phyloP scores from a whole-genome alignment of 495 filamentous ascomycete genomes.

The Sporormia fimetaria region DNA sequence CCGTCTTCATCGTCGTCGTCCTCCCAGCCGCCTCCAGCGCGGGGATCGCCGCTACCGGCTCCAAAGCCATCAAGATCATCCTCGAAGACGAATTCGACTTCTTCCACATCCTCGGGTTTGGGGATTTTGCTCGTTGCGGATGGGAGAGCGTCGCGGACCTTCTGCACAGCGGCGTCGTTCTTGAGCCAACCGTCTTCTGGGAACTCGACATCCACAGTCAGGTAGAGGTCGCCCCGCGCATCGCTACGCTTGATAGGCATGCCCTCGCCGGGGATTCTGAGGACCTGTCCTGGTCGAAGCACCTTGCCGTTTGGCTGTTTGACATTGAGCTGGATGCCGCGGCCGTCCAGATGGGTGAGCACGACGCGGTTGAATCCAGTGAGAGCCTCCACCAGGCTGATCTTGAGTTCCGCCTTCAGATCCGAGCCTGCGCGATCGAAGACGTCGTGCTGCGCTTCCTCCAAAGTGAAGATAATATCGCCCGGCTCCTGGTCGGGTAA shows the following conservation, averaged over 20 bases:
- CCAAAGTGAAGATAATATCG: constrained; percentile 79
- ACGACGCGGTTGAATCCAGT: constrained; percentile 85
- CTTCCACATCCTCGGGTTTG: constrained; percentile 59
- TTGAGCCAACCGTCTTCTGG: constrained; percentile 75
- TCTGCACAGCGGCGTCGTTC: constrained; percentile 51
- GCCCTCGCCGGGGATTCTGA: constrained; percentile 78
- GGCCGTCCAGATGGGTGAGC: constrained; percentile 83
- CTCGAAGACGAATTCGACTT: constrained; percentile 73
- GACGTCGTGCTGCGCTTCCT: constrained; percentile 65
- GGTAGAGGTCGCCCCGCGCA: constrained; percentile 71
- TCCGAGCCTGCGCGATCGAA: constrained; percentile 78
- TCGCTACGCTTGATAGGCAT: constrained; percentile 89
- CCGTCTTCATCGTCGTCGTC: constrained; percentile 57
- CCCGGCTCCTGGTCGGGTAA: constrained; percentile 82
- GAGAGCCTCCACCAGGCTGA: constrained; percentile 75
- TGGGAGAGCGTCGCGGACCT: constrained; percentile 65
- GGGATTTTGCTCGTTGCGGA: constrained; percentile 35
- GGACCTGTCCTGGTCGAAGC: constrained; percentile 64
- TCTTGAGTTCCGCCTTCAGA: constrained; percentile 62
- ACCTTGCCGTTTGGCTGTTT: constrained; percentile 57
- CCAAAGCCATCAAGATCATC: constrained; percentile 69
- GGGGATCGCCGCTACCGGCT: constrained; percentile 53
- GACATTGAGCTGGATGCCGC: constrained; percentile 73
- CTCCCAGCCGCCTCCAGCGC: constrained; percentile 64
- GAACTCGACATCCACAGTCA: constrained; percentile 78